phyloP scores from a whole-genome alignment of 2,329 filamentous ascomycete species.

The Exophiala dermatitidis region DNA sequence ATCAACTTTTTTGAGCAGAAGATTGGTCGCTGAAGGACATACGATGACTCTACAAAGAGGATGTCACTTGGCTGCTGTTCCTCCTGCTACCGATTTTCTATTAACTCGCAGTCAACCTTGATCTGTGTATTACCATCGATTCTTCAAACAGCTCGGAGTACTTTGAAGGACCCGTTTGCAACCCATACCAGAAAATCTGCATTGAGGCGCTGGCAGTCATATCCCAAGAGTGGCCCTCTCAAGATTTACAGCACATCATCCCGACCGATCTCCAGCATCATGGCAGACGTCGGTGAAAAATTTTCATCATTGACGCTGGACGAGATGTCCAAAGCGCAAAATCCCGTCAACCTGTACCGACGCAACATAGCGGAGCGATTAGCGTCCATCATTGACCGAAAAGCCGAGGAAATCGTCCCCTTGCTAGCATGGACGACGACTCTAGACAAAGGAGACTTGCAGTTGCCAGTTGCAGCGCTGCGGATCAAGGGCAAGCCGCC shows the following conservation, averaged over 20 bases:
- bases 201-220: neutral
- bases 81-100: neutral
- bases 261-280: conserved; percentile 10
- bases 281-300: conserved; percentile 9
- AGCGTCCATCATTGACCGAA: conserved; percentile 34
- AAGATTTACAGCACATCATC: neutral
- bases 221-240: neutral
- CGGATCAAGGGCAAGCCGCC: conserved; percentile 53
- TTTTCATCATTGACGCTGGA: conserved; percentile 32
- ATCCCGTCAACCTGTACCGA: conserved; percentile 43
- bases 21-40: neutral
- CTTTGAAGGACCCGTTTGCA: neutral
- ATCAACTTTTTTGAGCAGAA: conserved; percentile 17
- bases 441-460: conserved; percentile 43
- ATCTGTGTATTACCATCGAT: neutral
- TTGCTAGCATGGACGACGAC: conserved; percentile 41
- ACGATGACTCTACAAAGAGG: conserved; percentile 10
- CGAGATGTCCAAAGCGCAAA: conserved; percentile 31
- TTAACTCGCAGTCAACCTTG: neutral
- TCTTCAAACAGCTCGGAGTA: neutral
- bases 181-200: neutral
- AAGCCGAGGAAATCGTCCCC: conserved; percentile 36
- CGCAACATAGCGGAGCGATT: conserved; percentile 41
- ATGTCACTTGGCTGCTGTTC: conserved; percentile 7
- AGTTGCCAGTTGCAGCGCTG: conserved; percentile 38